phyloP scores from a whole-genome alignment of 768 basidiomycete genomes.

The Neoboletus magnificus region DNA sequence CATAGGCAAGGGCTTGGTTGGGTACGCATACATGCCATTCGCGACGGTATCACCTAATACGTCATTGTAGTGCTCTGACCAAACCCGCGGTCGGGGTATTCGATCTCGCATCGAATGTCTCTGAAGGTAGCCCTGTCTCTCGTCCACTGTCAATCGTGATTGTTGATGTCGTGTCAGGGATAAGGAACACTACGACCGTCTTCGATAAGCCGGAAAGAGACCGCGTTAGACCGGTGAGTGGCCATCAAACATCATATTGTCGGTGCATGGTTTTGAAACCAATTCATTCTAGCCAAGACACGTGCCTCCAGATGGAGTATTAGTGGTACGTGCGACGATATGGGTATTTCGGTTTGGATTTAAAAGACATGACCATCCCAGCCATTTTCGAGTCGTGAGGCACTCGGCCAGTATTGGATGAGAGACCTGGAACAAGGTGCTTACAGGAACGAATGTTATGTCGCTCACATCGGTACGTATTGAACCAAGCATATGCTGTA shows the following conservation, averaged over 20 bases:
- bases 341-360: neutral
- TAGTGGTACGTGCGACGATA: constrained; percentile 56
- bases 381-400: constrained; percentile 89
- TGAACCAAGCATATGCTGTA: neutral
- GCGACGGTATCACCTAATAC: neutral
- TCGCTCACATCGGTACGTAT: constrained; percentile 83
- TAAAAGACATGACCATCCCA: constrained; percentile 29
- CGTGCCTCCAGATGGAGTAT: constrained; percentile 81
- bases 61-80: constrained; percentile 67
- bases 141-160: neutral
- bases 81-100: constrained; percentile 97
- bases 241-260: neutral
- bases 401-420: constrained; percentile 95
- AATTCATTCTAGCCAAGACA: constrained; percentile 65
- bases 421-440: constrained; percentile 88
- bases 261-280: constrained; percentile 1
- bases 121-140: constrained; percentile 59
- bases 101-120: constrained; percentile 91
- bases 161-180: constrained; percentile 50
- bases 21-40: constrained; percentile 44
- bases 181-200: constrained; percentile 97
- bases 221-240: constrained; percentile 71
- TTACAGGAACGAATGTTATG: constrained; percentile 80
- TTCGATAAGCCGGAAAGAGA: constrained; percentile 92
- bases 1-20: constrained; percentile 92